Evolutionary conservation across 2,329 filamentous ascomycete species (phyloP).

Genomic region (Colletotrichum nymphaeae): DNA sequence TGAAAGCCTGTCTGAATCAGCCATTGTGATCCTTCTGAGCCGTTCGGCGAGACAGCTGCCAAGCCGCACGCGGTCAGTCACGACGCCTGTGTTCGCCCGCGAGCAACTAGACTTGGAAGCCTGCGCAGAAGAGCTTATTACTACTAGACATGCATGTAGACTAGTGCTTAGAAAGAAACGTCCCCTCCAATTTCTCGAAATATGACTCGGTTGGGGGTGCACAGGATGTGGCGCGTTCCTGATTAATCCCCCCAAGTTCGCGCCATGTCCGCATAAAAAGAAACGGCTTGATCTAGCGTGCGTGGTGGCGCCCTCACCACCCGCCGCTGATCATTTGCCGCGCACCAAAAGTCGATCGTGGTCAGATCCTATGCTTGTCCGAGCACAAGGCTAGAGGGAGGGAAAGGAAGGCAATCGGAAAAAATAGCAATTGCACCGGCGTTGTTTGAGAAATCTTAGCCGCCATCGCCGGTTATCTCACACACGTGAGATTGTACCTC

Average conservation of each 20-base stretch:
- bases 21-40: neutral
- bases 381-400: conserved; percentile 9
- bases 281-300: conserved; percentile 24
- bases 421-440: conserved; percentile 27
- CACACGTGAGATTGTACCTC: conserved; percentile 10
- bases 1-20: neutral
- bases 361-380: conserved; percentile 23
- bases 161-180: conserved; percentile 7
- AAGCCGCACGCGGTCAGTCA: neutral
- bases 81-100: neutral
- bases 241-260: neutral
- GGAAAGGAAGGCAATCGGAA: neutral
- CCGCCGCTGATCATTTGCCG: conserved; percentile 20
- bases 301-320: conserved; percentile 25
- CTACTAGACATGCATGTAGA: conserved; percentile 17
- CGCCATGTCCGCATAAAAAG: conserved; percentile 19
- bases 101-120: neutral
- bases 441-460: conserved; percentile 11
- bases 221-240: conserved; percentile 21
- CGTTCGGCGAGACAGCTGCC: conserved; percentile 1
- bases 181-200: neutral
- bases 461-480: neutral
- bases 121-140: neutral
- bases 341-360: neutral
- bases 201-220: conserved; percentile 2